Percentiles rank a stretch among this genome's conserved stretches.
Conservation (phyloP, 1,139 yeast genomes). For the Pichia sp. region DNA sequence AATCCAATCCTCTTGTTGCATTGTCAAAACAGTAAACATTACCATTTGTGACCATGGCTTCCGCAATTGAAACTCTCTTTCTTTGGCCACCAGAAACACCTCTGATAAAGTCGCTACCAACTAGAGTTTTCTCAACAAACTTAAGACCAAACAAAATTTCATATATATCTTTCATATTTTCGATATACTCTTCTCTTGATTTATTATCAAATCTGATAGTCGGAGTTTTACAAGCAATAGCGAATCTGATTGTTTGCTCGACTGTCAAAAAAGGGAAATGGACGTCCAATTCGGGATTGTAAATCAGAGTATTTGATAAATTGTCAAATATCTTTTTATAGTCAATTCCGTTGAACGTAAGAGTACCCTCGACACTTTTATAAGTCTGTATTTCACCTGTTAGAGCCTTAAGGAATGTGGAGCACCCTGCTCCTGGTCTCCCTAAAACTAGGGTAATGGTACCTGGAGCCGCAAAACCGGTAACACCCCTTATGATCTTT, state of each 20-base stretch:
- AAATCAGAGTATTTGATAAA: constrained; percentile 39
- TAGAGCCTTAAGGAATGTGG: constrained; percentile 40
- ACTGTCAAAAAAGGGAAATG: constrained; percentile 44
- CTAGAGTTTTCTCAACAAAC: constrained; percentile 56
- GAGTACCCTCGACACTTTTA: constrained; percentile 27
- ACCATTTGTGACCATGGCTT: constrained; percentile 54
- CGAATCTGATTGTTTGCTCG: constrained; percentile 42
- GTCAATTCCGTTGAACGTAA: constrained; percentile 45
- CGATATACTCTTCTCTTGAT: constrained; percentile 37
- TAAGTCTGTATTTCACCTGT: constrained; percentile 33
- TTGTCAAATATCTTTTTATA: constrained; percentile 59
- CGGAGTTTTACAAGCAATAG: constrained; percentile 42
- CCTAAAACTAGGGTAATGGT: constrained; percentile 53
- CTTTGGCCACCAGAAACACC: constrained; percentile 85
- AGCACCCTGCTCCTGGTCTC: constrained; percentile 54
- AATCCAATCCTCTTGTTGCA: constrained; percentile 70
- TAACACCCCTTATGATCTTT: constrained; percentile 37
- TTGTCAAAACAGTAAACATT: constrained; percentile 68
- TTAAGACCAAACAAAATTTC: constrained; percentile 50
- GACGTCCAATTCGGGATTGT: constrained; percentile 42
- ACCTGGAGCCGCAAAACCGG: constrained; percentile 45
- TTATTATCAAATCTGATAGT: constrained; percentile 37
- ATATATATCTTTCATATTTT: constrained; percentile 42
- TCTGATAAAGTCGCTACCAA: constrained; percentile 65
- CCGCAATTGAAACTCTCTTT: constrained; percentile 75